Evolutionary conservation across 2,329 filamentous ascomycete genomes (phyloP).

Genomic region (Juglanconis juglandina): DNA sequence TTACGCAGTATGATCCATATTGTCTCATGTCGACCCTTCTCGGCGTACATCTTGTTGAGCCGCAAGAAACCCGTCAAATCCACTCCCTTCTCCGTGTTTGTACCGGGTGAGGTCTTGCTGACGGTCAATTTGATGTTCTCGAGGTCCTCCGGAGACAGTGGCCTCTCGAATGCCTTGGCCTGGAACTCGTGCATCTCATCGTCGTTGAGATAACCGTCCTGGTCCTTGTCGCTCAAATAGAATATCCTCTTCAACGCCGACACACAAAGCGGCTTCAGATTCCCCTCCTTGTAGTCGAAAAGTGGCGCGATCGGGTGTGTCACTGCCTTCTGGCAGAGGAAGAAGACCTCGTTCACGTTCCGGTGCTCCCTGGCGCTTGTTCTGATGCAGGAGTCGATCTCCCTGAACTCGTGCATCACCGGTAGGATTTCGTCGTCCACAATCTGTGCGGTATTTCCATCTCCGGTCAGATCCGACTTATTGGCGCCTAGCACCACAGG

Average conservation of each 20-base stretch:
- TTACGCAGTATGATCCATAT: conserved; percentile 96
- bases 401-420: conserved; percentile 97
- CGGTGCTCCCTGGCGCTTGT: conserved; percentile 88
- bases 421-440: conserved; percentile 97
- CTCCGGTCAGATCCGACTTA: conserved; percentile 83
- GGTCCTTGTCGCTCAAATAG: conserved; percentile 93
- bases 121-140: conserved; percentile 89
- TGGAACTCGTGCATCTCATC: conserved; percentile 90
- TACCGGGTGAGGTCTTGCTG: conserved; percentile 61
- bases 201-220: conserved; percentile 88
- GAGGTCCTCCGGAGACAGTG: conserved; percentile 75
- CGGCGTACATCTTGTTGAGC: conserved; percentile 92
- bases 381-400: conserved; percentile 96
- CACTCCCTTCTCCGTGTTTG: conserved; percentile 67
- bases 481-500: conserved; percentile 96
- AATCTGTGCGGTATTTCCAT: conserved; percentile 75
- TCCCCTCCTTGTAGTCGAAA: conserved; percentile 90
- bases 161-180: conserved; percentile 85
- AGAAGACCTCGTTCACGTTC: conserved; percentile 96
- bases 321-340: conserved; percentile 95
- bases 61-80: conserved; percentile 80
- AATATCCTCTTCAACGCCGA: conserved; percentile 87
- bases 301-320: conserved; percentile 94
- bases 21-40: conserved; percentile 95
- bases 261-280: conserved; percentile 83